These are phyloP conservation scores for Vachellia collinsii DNA, from an alignment of 306 rosid genomes.

Conservation along the genomic window DNA sequence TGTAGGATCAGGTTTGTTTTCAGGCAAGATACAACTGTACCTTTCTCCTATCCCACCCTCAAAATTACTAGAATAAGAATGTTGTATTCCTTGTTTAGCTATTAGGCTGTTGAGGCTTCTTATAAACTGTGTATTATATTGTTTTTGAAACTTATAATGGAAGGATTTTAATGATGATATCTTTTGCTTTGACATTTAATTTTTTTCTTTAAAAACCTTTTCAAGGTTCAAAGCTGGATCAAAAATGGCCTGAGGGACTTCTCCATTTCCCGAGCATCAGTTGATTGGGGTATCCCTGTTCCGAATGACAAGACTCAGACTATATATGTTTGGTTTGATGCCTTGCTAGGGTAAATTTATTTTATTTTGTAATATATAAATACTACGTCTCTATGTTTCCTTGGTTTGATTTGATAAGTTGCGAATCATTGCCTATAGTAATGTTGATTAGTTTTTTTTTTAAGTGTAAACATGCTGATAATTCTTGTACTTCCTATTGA, in stretches of 20 bases:
- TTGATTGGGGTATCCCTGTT: constrained; percentile 97
- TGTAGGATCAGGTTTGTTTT: constrained; percentile 22
- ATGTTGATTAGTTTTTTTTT: not conserved
- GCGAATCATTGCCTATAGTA: constrained; percentile 14
- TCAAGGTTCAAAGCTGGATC: constrained; percentile 97
- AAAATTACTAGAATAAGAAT: constrained; percentile 9
- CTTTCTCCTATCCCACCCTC: not conserved
- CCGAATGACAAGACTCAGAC: constrained; percentile 89
- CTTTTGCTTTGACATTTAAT: constrained; percentile 31
- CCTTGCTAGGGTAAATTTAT: constrained; percentile 80
- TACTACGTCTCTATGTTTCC: constrained; percentile 1
- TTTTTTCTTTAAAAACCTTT: constrained; percentile 24
- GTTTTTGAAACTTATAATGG: constrained; percentile 1
- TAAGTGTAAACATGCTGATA: constrained; percentile 31
- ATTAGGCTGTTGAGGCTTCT: constrained; percentile 7
- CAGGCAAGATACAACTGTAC: not conserved
- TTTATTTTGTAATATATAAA: constrained; percentile 28
- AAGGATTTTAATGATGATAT: constrained; percentile 15
- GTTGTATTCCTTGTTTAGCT: constrained; percentile 22
- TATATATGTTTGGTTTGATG: constrained; percentile 98
- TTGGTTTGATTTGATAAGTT: constrained; percentile 22
- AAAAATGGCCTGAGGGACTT: constrained; percentile 87
- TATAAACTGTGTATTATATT: constrained; percentile 15
- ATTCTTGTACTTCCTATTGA: constrained; percentile 25
- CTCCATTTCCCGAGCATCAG: constrained; percentile 93